Evolutionary conservation across 2,329 filamentous ascomycete species (phyloP), one percentile per base, ranked within the genome.

Genomic region (Leptographium galeiforme): DNA sequence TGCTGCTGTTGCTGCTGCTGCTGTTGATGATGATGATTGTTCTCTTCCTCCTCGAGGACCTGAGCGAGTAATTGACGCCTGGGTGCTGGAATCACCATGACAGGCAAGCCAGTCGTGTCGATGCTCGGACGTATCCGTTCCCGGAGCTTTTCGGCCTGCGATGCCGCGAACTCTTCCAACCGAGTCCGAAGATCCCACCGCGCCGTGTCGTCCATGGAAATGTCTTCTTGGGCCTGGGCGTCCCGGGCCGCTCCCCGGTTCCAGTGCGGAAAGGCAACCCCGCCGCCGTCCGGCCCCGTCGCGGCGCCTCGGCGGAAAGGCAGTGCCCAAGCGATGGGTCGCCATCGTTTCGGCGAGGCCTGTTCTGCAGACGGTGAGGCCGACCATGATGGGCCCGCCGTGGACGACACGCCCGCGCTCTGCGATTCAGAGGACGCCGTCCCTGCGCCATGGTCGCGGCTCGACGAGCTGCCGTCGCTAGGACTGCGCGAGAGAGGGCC

Each of bases 1-100:
- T 48, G 48, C n/a, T 14, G 36, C 30, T 52, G 51, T 19, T 50
- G 49, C 46, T 53, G 48, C 18, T 49, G 40, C 12, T 48, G 57
- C 12, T 36, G 34, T 39, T 52, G 53, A 12, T 36, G 44, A 25
- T 51, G 54, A 39, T 51, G 49, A 39, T 57, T 49, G 36, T 54
- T 56, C 51, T 67, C 71, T 54, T 79, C 76, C 56, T 82, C 78
- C 55, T 80, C 76, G 2, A 80, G 64, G 8, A 82, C 69, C 52
- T 75, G 72, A n/a, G 75, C 73, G 5, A 82, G 63, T 48, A 77
- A 78, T 54, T 72, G 69, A n/a, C 81, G 72, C 39, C 74, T 72
- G 18, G 81, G 81, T 1, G 81, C 79, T 3, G 81, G 80, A 14
- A 84, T 82, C 8, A 82, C 73, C 18, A 72, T 79, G 1, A 80